Base-by-base conservation (phyloP, 2,329 filamentous ascomycete species). In the Clarireedia sp. region DNA sequence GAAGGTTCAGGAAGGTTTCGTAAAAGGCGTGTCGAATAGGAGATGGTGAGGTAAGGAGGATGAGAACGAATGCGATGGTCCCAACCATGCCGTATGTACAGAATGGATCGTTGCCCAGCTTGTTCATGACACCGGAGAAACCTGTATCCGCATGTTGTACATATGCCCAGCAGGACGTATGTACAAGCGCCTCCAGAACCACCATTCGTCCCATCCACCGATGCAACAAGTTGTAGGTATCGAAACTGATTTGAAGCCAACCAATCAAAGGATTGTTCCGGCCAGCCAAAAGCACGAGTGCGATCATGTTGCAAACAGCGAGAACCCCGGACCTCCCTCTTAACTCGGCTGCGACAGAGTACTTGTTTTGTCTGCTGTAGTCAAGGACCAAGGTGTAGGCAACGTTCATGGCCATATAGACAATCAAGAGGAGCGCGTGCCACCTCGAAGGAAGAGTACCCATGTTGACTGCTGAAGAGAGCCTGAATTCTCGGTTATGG, bases 11-110 rank as follows among this genome's bases (percentile, higher is more conserved):
- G 74, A 99, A 99, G 1, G 90, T 95, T 74, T 99, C 94, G 74
- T 99, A 99, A 69, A 96, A 96, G 40, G 91, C 90, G 71, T 96
- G 92, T 59, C 94, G 85, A 51, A 99, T 68, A 0, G 90, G 86
- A 2, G 90, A 92, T 53, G 87, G 74, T 9, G 90, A 86, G 26
- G 86, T 75, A 51, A 95, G 66, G 53, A 87, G 67, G 46, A 97
- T 75, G 45, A 87, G 68, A 41, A 81, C 64, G 67, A 96, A 80
- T 38, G 80, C 78, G 48, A 80, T 69, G 2, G 75, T 79, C 46
- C 78, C 85, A 24, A 85, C 73, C 65, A 82, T 78, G 44, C 86
- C 86, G 38, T 73, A 85, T 29, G 72, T 70, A 57, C 89, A 83
- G 66, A 90, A 92, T 12, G 75, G 73, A 62, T 83, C 80, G 53